Conservation (phyloP, 768 basidiomycete species). For the Daedaleopsis sinensis region DNA sequence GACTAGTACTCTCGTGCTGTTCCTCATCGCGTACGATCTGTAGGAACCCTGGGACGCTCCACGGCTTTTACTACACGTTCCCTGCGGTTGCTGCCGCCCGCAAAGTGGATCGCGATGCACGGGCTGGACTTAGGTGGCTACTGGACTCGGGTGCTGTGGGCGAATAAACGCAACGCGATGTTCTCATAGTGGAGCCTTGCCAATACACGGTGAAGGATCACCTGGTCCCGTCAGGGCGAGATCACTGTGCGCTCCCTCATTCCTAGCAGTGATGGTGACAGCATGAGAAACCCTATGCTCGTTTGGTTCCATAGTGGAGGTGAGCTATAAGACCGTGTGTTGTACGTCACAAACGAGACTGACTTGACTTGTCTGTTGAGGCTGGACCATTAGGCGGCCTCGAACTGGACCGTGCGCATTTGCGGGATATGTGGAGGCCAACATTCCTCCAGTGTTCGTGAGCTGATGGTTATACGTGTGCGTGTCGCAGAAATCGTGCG, state of each 20-base stretch:
- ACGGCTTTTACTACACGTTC: slow-evolving; percentile 22
- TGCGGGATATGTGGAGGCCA: too few relatives aligned
- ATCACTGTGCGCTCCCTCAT: background rate
- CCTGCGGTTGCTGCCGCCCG: slow-evolving; percentile 12
- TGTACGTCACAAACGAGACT: background rate
- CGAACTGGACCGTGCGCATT: too few relatives aligned
- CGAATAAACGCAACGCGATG: too few relatives aligned
- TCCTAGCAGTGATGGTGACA: background rate
- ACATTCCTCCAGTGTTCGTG: too few relatives aligned
- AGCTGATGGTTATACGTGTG: background rate
- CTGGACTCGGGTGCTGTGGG: too few relatives aligned
- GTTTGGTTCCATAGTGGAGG: slow-evolving; percentile 1
- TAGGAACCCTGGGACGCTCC: slow-evolving; percentile 32
- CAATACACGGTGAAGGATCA: too few relatives aligned
- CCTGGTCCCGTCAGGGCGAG: too few relatives aligned
- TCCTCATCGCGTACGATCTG: background rate
- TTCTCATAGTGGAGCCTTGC: too few relatives aligned
- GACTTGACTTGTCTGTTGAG: too few relatives aligned
- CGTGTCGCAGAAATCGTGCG: slow-evolving; percentile 5
- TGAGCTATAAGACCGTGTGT: background rate
- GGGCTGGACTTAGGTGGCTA: slow-evolving; percentile 27
- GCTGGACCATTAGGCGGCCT: too few relatives aligned
- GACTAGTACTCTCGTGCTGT: background rate
- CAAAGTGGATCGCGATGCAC: slow-evolving; percentile 21
- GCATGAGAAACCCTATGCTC: background rate